These are phyloP conservation scores for Porphyra umbilicalis DNA, from an alignment of 31 red algal genomes.

Conservation along the genomic window DNA sequence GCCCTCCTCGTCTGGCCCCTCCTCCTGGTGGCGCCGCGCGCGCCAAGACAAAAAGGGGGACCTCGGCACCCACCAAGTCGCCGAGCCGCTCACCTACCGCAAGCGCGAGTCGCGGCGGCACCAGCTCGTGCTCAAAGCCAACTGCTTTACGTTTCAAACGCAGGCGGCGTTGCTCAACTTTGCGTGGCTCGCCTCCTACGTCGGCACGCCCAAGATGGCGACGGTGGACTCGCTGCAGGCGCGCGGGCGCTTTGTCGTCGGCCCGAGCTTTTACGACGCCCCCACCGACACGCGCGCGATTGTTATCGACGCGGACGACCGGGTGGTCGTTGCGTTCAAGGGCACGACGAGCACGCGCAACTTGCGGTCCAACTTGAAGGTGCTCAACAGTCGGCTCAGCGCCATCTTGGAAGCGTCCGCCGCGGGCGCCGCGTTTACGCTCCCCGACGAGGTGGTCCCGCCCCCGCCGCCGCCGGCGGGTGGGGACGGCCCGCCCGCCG, in stretches of 20 bases:
- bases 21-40: not conserved
- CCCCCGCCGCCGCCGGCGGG: not conserved
- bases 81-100: slow-evolving; percentile 62
- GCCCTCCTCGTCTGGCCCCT: not conserved
- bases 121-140: slow-evolving; percentile 7
- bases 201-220: slow-evolving; percentile 43
- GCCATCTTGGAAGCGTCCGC: slow-evolving; percentile 18
- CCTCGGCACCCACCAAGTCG: slow-evolving; percentile 20
- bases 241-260: slow-evolving; percentile 17
- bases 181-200: slow-evolving; percentile 66
- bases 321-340: slow-evolving; percentile 77
- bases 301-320: slow-evolving; percentile 52
- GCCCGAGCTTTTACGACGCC: slow-evolving; percentile 29
- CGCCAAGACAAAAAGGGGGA: not conserved
- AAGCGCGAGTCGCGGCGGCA: slow-evolving; percentile 37
- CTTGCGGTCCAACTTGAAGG: slow-evolving; percentile 66
- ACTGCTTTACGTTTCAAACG: slow-evolving; percentile 72
- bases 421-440: not conserved
- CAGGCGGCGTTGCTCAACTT: slow-evolving; percentile 60
- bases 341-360: slow-evolving; percentile 71
- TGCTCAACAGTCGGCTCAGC: slow-evolving; percentile 24
- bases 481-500: not conserved
- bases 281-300: slow-evolving; percentile 68
- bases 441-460: not conserved
- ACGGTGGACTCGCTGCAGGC: slow-evolving; percentile 19